These are phyloP conservation scores for Knoxia roxburghii DNA, from an alignment of 257 asterid species.

Conservation along the genomic window DNA sequence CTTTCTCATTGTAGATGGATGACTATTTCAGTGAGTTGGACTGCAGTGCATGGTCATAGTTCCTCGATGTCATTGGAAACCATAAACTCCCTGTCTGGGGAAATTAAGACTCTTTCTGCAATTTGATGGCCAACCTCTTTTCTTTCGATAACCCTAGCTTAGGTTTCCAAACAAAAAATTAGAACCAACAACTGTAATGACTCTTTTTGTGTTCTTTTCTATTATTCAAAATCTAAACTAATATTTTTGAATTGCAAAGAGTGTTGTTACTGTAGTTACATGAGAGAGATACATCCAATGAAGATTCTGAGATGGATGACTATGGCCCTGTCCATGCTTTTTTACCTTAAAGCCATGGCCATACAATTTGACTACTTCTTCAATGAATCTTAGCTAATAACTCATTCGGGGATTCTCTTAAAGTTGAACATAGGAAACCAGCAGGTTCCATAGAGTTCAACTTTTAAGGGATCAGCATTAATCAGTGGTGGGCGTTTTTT, in stretches of 20 bases:
- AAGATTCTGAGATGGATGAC: neutral
- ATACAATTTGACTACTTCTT: neutral
- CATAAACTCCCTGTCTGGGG: conserved; percentile 1
- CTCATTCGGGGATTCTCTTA: neutral
- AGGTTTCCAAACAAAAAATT: neutral
- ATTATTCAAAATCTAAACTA: too few species aligned
- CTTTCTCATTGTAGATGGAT: conserved; percentile 32
- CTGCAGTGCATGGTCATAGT: conserved; percentile 13
- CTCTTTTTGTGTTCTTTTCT: too few species aligned
- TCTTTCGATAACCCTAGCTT: neutral
- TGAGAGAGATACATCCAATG: neutral
- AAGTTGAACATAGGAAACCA: neutral
- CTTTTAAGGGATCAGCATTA: neutral
- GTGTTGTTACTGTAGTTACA: neutral
- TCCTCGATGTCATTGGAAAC: conserved; percentile 17
- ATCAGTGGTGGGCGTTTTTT: neutral
- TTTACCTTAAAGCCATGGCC: neutral
- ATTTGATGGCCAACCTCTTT: neutral
- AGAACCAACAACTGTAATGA: too few species aligned
- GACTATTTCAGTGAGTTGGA: conserved; percentile 24
- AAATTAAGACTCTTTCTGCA: neutral
- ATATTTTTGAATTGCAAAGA: neutral
- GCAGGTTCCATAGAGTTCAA: neutral
- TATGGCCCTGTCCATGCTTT: neutral
- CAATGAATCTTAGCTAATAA: neutral